These are phyloP conservation scores for Nigrospora oryzae DNA, from an alignment of 2,329 filamentous ascomycete genomes.

Conservation along the genomic window DNA sequence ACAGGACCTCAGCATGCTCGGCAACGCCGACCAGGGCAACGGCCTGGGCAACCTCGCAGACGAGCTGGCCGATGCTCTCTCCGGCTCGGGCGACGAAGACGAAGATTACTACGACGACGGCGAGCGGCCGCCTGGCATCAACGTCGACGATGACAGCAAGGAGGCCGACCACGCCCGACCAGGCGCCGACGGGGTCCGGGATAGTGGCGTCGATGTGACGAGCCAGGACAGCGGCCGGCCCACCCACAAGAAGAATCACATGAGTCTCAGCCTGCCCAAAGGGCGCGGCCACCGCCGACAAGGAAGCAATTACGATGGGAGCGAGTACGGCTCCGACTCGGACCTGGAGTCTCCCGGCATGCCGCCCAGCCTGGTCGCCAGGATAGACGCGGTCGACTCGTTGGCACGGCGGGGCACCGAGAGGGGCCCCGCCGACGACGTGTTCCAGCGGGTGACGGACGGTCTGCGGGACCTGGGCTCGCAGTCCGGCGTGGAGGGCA, in stretches of 20 bases:
- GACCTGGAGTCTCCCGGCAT: slow-evolving; percentile 64
- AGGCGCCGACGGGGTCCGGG: slow-evolving; percentile 21
- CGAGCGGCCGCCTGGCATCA: slow-evolving; percentile 25
- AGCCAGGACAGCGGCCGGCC: slow-evolving; percentile 17
- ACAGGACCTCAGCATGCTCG: slow-evolving; percentile 37
- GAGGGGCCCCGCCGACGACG: slow-evolving; percentile 53
- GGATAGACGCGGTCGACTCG: slow-evolving; percentile 66
- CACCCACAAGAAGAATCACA: slow-evolving; percentile 22
- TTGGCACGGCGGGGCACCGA: slow-evolving; percentile 59
- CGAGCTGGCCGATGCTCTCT: slow-evolving; percentile 68
- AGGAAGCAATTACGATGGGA: slow-evolving; percentile 59
- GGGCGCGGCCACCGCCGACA: slow-evolving; percentile 40
- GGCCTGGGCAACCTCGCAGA: slow-evolving; percentile 73
- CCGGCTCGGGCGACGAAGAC: slow-evolving; percentile 46
- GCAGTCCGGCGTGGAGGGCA: slow-evolving; percentile 64
- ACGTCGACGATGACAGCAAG: slow-evolving; percentile 20
- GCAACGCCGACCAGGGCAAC: slow-evolving; percentile 34
- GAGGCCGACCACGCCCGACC: slow-evolving; percentile 8
- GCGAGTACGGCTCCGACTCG: slow-evolving; percentile 65
- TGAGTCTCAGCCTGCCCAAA: slow-evolving; percentile 35
- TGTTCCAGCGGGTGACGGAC: slow-evolving; percentile 61
- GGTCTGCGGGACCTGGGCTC: slow-evolving; percentile 64
- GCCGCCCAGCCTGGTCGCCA: slow-evolving; percentile 55
- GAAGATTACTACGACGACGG: slow-evolving; percentile 32
- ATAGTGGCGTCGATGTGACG: slow-evolving; percentile 34